Evolutionary conservation across 305 asterid genomes (phyloP), one percentile per base, ranked within the genome.

Genomic region (Fraxinus floribunda): DNA sequence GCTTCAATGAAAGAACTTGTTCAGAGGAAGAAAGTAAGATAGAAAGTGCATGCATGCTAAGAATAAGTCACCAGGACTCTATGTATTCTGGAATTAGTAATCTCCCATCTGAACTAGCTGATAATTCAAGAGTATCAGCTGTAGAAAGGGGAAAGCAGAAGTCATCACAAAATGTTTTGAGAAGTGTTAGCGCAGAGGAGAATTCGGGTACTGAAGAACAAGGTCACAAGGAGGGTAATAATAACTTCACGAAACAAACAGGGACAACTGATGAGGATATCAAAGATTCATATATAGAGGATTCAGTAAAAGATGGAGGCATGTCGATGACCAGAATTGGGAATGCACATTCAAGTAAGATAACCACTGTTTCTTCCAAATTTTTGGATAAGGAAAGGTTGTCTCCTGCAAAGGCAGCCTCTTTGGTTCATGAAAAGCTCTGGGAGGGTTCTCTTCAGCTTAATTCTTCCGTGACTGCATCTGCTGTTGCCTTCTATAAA

Each of bases 401-500:
- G 68, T 44, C 71, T 22, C 75, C 76, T 76, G 46, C 26, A 24
- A 80, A 86, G 57, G 35, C 76, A 38, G 44, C 79, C 32, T 62
- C 81, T 62, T 26, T 74, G 55, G 85, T 75, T 8, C 66, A 66
- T 70, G 87, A 79, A 84, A 82, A 84, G 81, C 75, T 86, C 18
- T 86, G 89, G 89, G 86, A 79, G 26, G 89, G 89, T 68, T 76
- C 81, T 68, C 84, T 86, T 77, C 82, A 84, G 83, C 85, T 86
- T 18, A 81, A 80, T 57, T 49, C 84, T 44, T 76, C 86, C 9
- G 10, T 77, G 38, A 71, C 49, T 30, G 84, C 75, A 57, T 66
- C 84, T 49, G 86, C 81, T 39, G 83, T 82, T 78, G 87, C 89
- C 76, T 86, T 86, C 84, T 86, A 81, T 62, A 86, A 79, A 77